Percentiles rank a stretch among this genome's conserved stretches.
These are phyloP conservation scores for Neoascochyta sp. DNA, from an alignment of 2,329 filamentous ascomycete species.

Conservation along the genomic window DNA sequence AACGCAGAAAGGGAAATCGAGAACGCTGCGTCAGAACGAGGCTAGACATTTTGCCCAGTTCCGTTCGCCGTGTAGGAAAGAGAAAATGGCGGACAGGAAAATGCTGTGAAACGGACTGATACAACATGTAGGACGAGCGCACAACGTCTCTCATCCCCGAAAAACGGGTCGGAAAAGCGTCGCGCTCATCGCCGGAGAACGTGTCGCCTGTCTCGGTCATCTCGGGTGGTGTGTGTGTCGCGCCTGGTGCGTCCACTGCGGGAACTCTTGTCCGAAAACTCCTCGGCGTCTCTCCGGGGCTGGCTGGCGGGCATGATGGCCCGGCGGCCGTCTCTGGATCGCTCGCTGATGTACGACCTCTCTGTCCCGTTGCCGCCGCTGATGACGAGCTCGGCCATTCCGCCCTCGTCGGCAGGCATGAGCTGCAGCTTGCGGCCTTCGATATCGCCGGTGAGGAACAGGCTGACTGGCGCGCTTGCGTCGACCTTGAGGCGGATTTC, in stretches of 20 bases:
- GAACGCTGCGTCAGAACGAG: neutral
- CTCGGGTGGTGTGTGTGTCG: slow-evolving; percentile 13
- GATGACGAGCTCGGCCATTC: slow-evolving; percentile 38
- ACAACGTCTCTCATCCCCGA: slow-evolving; percentile 1
- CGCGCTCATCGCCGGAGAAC: slow-evolving; percentile 14
- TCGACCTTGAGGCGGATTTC: slow-evolving; percentile 38
- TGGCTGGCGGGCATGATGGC: slow-evolving; percentile 15
- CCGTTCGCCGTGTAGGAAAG: neutral
- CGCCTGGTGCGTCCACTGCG: slow-evolving; percentile 26
- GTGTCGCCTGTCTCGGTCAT: slow-evolving; percentile 19
- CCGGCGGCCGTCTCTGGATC: slow-evolving; percentile 16
- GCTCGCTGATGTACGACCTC: slow-evolving; percentile 26
- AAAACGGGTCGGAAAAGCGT: slow-evolving; percentile 9
- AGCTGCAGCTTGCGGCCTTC: slow-evolving; percentile 37
- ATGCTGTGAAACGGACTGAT: neutral
- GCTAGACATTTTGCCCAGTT: no score
- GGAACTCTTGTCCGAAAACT: slow-evolving; percentile 25
- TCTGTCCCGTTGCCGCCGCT: slow-evolving; percentile 21
- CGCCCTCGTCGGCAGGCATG: slow-evolving; percentile 27
- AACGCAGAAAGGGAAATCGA: slow-evolving; percentile 18
- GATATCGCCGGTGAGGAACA: slow-evolving; percentile 38
- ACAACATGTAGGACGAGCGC: neutral
- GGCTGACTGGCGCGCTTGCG: slow-evolving; percentile 28
- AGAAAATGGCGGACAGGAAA: neutral
- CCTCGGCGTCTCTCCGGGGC: slow-evolving; percentile 29